Base-by-base conservation (phyloP, 345 rosid genomes). In the Brassica nigra region DNA sequence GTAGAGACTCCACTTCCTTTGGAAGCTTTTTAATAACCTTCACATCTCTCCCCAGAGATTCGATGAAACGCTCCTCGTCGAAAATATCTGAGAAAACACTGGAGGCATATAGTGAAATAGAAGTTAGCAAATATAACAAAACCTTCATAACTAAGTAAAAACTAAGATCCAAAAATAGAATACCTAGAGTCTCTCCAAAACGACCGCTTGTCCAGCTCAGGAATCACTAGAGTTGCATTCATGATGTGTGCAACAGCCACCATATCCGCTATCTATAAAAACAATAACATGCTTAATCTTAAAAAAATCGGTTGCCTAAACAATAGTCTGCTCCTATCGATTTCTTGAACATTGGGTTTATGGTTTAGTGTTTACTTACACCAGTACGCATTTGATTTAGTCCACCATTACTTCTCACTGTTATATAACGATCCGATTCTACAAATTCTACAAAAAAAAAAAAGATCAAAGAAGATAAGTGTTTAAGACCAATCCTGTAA, bases 341-440 rank as follows among this genome's bases (percentile, higher is more conserved):
- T 30, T 30, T 30, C 33, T 30, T 30, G 33, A 31, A 37, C 42
- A 37, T 7, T 90, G 8, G 8, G 39, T 6, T 36, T 33, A 11
- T 30, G 27, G 59, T 42, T 68, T 61, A 28, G 67, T 52, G 23
- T 20, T 6, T 16, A 84, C 99, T 86, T 89, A 93, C 99, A 83
- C 98, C 99, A 34, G 92, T 89, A 42, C 98, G 96, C 99, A 95
- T 95, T 82, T 95, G 99, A 83, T 95, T 95, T 63, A 95, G 75
- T 34, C 98, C 99, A 62, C 99, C 99, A 75, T 95, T 95, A 85
- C 97, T 86, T 88, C 84, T 87, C 68, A 95, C 97, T 63, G 97
- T 93, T 66, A 93, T 78, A 79, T 85, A 93, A 61, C 37, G 88
- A 70, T 84, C 87, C 18, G 84, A 77, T 79, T 82, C 90, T 78